A percentile compares a stretch with the other conserved stretches of the same genome.
Evolutionary conservation across 306 rosid genomes (phyloP).

Genomic region (Nissolia schottii): DNA sequence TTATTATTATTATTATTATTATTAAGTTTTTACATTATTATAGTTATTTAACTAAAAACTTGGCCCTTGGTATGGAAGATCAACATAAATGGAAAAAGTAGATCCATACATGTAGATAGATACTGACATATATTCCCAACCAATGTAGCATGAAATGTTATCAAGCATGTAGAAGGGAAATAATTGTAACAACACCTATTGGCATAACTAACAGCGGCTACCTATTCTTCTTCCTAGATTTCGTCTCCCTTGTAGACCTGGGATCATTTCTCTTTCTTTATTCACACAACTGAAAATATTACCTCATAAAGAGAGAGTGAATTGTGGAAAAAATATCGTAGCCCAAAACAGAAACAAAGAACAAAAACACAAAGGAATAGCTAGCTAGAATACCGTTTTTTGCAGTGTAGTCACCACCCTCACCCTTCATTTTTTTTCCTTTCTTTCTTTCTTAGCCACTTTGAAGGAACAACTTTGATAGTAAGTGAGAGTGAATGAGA

Average conservation of each 20-base stretch:
- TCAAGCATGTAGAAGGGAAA: background rate
- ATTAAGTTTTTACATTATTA: no score
- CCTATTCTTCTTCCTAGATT: constrained; percentile 65
- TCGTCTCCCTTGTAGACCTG: constrained; percentile 65
- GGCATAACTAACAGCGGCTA: constrained; percentile 31
- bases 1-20: no score
- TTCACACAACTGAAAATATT: constrained; percentile 20
- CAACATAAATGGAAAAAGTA: background rate
- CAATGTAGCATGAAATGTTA: background rate
- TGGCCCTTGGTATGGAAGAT: background rate
- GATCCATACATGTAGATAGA: background rate
- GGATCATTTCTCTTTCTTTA: constrained; percentile 28
- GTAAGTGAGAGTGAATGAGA: background rate
- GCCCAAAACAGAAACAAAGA: background rate
- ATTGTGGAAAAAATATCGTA: background rate
- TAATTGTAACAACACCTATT: constrained; percentile 18
- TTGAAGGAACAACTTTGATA: constrained; percentile 3
- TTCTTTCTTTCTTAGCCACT: background rate
- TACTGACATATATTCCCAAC: background rate
- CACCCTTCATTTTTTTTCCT: background rate
- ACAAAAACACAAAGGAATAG: background rate
- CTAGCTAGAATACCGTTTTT: background rate
- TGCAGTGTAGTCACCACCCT: constrained; percentile 2
- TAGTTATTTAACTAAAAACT: no score
- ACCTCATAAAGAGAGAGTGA: constrained; percentile 7